phyloP scores from a whole-genome alignment of 108 stramenopile genomes.

The Nitzschia palea region DNA sequence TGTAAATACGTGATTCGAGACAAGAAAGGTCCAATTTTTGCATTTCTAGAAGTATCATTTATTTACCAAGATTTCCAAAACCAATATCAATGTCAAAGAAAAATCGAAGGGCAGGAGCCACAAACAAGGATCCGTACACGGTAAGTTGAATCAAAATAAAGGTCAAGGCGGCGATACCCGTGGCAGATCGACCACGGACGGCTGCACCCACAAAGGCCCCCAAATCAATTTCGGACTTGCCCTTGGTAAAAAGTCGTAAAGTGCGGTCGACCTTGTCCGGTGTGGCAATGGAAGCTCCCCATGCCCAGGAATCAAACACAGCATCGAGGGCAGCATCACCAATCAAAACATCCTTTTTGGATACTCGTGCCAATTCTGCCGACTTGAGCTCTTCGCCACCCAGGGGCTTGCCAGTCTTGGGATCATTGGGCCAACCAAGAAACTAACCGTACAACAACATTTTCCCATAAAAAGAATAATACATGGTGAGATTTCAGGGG shows the following conservation, averaged over 20 bases:
- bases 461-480: no score
- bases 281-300: slow-evolving; percentile 46
- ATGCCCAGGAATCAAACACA: slow-evolving; percentile 50
- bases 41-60: no score
- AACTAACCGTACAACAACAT: slow-evolving; percentile 15
- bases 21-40: no score
- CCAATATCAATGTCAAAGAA: slow-evolving; percentile 35
- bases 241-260: slow-evolving; percentile 15
- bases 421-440: slow-evolving; percentile 36
- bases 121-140: slow-evolving; percentile 35
- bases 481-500: no score
- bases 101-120: slow-evolving; percentile 27
- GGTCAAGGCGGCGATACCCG: slow-evolving; percentile 32
- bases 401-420: slow-evolving; percentile 31
- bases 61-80: slow-evolving; percentile 23
- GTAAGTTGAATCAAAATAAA: slow-evolving; percentile 43
- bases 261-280: slow-evolving; percentile 39
- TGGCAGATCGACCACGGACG: slow-evolving; percentile 29
- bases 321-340: slow-evolving; percentile 46
- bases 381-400: slow-evolving; percentile 35
- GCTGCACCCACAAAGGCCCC: slow-evolving; percentile 29
- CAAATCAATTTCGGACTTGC: slow-evolving; percentile 23
- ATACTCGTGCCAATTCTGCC: slow-evolving; percentile 15
- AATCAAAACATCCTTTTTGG: slow-evolving; percentile 24
- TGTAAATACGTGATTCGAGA: no score